phyloP scores from a whole-genome alignment of 805 yeast species.

The Middelhovenomyces tepae region DNA sequence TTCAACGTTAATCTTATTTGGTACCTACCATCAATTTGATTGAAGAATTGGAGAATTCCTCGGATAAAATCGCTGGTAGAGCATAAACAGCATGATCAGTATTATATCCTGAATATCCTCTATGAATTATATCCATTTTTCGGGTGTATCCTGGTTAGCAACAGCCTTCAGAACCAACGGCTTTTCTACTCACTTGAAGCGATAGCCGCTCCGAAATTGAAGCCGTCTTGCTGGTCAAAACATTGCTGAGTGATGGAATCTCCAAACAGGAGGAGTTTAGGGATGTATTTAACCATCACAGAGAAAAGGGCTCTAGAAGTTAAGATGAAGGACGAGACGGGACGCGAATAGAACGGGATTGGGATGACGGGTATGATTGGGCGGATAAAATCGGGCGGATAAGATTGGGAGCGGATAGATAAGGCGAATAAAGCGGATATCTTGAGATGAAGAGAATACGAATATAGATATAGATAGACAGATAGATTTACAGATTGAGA shows the following conservation, averaged over 20 bases:
- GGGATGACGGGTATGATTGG: no score
- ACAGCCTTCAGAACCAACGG: background rate
- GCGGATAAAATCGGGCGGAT: no score
- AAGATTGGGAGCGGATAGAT: no score
- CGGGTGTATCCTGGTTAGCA: constrained; percentile 34
- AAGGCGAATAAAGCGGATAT: no score
- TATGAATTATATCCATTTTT: constrained; percentile 54
- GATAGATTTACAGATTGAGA: no score
- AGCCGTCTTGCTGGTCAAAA: constrained; percentile 34
- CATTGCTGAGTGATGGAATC: constrained; percentile 61
- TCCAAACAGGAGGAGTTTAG: constrained; percentile 57
- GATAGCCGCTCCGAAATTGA: constrained; percentile 42
- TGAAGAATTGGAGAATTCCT: constrained; percentile 31
- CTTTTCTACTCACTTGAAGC: background rate
- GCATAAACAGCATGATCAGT: constrained; percentile 49
- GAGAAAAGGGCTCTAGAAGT: no score
- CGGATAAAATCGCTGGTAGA: constrained; percentile 43
- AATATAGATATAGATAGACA: no score
- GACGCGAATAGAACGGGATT: no score
- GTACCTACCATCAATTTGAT: constrained; percentile 24
- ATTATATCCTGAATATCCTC: constrained; percentile 77
- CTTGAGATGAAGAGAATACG: no score
- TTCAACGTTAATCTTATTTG: background rate
- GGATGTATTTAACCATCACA: no score
- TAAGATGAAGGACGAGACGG: no score